These are phyloP conservation scores for Cladosporium velox DNA, from an alignment of 2,329 filamentous ascomycete species.

Conservation along the genomic window DNA sequence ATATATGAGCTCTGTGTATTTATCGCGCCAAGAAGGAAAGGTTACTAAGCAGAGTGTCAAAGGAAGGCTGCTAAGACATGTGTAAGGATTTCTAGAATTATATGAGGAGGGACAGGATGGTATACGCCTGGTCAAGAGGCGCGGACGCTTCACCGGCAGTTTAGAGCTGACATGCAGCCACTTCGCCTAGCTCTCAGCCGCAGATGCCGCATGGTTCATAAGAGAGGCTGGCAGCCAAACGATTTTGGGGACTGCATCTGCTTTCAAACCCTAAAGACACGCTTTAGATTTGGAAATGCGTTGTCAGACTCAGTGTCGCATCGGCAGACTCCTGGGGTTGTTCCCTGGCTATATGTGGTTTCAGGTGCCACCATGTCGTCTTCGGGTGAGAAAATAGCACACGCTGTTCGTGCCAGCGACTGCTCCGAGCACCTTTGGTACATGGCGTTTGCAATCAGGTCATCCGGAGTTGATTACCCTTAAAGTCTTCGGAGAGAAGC, in stretches of 20 bases:
- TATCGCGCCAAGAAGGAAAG: not conserved
- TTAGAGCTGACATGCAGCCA: not conserved
- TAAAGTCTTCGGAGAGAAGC: not conserved
- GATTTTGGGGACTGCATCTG: not conserved
- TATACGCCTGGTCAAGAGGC: not conserved
- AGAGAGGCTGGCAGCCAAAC: not conserved
- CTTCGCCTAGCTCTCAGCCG: not conserved
- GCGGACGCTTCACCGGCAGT: not conserved
- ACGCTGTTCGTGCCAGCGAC: not conserved
- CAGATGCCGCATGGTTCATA: not conserved
- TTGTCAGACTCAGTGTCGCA: not conserved
- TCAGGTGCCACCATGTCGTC: not conserved
- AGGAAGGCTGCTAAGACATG: not conserved
- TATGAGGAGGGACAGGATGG: not conserved
- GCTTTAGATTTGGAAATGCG: not conserved
- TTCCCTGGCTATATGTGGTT: not conserved
- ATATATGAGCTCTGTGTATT: not conserved
- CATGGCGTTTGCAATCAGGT: not conserved
- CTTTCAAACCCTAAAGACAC: not conserved
- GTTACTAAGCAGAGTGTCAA: not conserved
- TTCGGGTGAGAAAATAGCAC: not conserved
- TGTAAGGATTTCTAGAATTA: not conserved
- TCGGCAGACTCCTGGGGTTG: not conserved
- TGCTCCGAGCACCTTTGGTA: not conserved
- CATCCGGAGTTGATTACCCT: not conserved